Base-by-base conservation (phyloP, 2,329 filamentous ascomycete genomes). In the Tolypocladium sp. region DNA sequence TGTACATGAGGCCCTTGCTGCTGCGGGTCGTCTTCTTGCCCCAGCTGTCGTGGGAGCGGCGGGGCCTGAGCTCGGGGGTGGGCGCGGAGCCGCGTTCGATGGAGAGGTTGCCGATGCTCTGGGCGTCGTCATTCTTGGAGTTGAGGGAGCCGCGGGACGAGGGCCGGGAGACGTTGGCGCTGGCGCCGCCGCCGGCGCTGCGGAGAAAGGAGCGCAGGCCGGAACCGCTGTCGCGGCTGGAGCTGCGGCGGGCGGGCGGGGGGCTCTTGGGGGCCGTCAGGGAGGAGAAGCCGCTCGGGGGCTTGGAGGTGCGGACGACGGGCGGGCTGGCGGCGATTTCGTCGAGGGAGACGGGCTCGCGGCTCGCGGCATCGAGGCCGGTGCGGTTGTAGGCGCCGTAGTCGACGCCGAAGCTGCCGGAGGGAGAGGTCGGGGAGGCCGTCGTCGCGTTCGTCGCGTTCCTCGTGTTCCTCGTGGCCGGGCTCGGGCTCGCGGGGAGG, bases 271-370 rank as follows among this genome's bases (percentile, higher is more conserved):
- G 80, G 0, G 86, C 83, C n/a, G 88, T 91, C 57, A 90, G 74
- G 22, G 86, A 76, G 12, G 89, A 92, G 66, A 86, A 84, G 58
- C 89, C 90, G 56, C 89, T 91, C 0, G 90, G 90, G 9, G 87
- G 88, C 71, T 92, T 92, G 38, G 91, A 84, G 38, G 92, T 96
- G 63, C 88, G 87, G 66, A 95, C 83, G 58, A 93, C 83, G 22
- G 92, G 91, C 15, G 91, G 76, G 55, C 78, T 76, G 27, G 85
- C 84, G 37, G 85, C 80, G 52, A 86, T 74, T 58, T 87, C 82
- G 73, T 86, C 81, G 63, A 86, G 73, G 13, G 80, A 77, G 7
- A 77, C 66, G 51, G 67, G 67, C 41, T 80, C 77, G 55, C 82
- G 77, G 52, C 76, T 68, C 15, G 79, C 68, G 22, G 83, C 78